phyloP scores from a whole-genome alignment of 139 green algal genomes.

The Coelastrella sp. region DNA sequence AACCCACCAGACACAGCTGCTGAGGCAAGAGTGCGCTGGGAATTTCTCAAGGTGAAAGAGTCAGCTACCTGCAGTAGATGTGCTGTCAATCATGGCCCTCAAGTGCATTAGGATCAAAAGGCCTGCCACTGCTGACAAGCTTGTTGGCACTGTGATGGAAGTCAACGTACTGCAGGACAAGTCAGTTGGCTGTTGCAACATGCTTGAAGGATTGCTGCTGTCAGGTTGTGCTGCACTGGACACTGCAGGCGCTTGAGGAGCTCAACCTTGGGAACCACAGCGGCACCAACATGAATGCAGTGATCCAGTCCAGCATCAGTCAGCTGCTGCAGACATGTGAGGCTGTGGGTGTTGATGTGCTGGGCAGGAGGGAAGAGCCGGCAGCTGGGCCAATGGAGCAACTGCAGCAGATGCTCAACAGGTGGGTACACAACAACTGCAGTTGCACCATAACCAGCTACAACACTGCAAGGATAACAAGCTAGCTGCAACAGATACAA shows the following conservation, averaged over 20 bases:
- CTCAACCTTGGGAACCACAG: not conserved
- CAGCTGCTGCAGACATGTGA: constrained; percentile 10
- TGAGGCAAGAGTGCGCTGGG: constrained; percentile 4
- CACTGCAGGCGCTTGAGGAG: not conserved
- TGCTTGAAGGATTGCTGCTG: too few species aligned
- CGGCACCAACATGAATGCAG: not conserved
- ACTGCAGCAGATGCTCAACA: constrained; percentile 3
- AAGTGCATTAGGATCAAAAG: too few species aligned
- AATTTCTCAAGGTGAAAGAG: constrained; percentile 8
- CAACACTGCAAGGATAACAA: too few species aligned
- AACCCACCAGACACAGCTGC: not conserved
- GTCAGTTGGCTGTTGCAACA: too few species aligned
- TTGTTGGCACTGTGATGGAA: not conserved
- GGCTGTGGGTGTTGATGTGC: not conserved
- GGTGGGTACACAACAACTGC: not conserved
- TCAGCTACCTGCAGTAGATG: not conserved
- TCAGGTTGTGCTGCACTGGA: too few species aligned
- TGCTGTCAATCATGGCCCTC: not conserved
- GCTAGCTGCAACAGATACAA: not conserved
- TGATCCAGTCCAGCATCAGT: not conserved
- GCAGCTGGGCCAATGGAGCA: not conserved
- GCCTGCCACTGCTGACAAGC: not conserved
- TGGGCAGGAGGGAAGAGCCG: not conserved
- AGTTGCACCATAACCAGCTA: too few species aligned
- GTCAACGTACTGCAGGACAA: not conserved